These are phyloP conservation scores for Myochromella boudieri DNA, from an alignment of 768 basidiomycete genomes.

Conservation along the genomic window DNA sequence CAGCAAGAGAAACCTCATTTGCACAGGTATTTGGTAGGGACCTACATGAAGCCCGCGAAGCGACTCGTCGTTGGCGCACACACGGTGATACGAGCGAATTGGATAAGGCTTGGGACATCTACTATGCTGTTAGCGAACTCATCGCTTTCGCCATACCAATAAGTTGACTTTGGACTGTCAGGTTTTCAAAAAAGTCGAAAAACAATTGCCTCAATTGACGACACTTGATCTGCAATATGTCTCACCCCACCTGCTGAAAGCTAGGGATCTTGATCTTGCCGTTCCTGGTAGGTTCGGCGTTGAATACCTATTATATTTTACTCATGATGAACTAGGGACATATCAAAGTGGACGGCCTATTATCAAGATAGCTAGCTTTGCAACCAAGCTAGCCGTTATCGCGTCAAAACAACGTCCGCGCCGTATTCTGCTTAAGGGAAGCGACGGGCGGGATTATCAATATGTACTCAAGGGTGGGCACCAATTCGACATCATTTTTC, in stretches of 20 bases:
- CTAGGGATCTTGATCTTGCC: conserved; percentile 89
- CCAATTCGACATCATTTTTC: no score
- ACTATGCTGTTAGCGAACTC: conserved; percentile 71
- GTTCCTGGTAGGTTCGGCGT: conserved; percentile 70
- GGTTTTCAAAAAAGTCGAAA: conserved; percentile 97
- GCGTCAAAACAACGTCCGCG: conserved; percentile 96
- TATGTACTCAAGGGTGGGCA: conserved; percentile 82
- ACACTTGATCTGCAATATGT: conserved; percentile 96
- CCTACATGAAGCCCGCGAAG: conserved; percentile 88
- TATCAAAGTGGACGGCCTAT: conserved; percentile 88
- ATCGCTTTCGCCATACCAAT: neutral
- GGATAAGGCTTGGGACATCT: conserved; percentile 99
- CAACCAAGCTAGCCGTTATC: conserved; percentile 89
- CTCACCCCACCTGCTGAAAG: conserved; percentile 87
- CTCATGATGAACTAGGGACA: conserved; percentile 54
- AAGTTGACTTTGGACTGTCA: conserved; percentile 26
- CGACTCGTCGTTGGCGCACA: conserved; percentile 80
- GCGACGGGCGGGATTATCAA: conserved; percentile 91
- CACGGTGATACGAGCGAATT: conserved; percentile 88
- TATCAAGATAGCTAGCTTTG: conserved; percentile 80
- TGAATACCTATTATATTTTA: neutral
- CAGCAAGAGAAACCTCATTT: conserved; percentile 93
- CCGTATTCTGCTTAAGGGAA: conserved; percentile 81
- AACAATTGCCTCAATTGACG: conserved; percentile 85
- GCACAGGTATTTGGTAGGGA: conserved; percentile 92